phyloP scores from a whole-genome alignment of 345 rosid genomes.

The Combretum micranthum region DNA sequence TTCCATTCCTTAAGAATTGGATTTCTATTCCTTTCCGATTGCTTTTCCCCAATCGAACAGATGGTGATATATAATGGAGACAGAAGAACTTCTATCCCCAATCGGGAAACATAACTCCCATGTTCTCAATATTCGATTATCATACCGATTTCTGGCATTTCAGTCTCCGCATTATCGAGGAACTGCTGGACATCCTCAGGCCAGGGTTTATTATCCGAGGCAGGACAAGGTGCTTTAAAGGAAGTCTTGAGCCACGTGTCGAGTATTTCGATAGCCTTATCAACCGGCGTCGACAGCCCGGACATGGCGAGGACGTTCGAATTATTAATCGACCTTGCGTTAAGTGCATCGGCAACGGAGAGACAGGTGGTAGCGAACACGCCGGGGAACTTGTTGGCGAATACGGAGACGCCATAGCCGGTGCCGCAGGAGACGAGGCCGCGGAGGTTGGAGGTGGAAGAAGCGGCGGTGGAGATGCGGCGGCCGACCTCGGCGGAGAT shows the following conservation, averaged over 20 bases:
- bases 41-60: too few species aligned
- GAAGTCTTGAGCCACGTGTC: constrained; percentile 63
- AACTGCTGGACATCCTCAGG: constrained; percentile 41
- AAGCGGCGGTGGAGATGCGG: constrained; percentile 42
- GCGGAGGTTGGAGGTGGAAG: constrained; percentile 26
- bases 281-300: constrained; percentile 47
- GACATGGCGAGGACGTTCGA: constrained; percentile 82
- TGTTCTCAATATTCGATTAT: not conserved
- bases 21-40: too few species aligned
- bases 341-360: constrained; percentile 52
- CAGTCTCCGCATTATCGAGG: constrained; percentile 40
- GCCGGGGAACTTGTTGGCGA: constrained; percentile 88
- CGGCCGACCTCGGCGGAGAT: constrained; percentile 81
- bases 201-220: constrained; percentile 55
- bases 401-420: constrained; percentile 71
- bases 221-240: constrained; percentile 78
- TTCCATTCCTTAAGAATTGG: too few species aligned
- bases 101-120: too few species aligned
- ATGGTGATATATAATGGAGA: too few species aligned
- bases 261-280: constrained; percentile 55
- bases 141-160: constrained; percentile 49
- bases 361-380: constrained; percentile 78
- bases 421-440: constrained; percentile 81
- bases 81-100: too few species aligned
- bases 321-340: constrained; percentile 72